Evolutionary conservation across 768 basidiomycete genomes (phyloP), one percentile per base, ranked within the genome.

Genomic region (Lactarius indigo): DNA sequence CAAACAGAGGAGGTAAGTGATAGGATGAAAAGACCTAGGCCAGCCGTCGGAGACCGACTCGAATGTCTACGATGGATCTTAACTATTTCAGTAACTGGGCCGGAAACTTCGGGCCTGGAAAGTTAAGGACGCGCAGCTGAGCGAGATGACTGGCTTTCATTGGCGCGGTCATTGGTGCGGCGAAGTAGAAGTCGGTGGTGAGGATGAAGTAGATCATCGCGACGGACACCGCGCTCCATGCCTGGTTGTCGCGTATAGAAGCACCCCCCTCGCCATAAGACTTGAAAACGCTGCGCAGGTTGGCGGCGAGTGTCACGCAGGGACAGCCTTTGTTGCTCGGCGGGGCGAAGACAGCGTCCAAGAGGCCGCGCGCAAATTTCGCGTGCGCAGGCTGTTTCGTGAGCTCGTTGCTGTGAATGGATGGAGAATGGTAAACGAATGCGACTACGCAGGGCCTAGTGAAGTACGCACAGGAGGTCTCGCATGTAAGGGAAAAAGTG

Each of bases 401-500:
- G 63, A 64, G 63, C n/a, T 47, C 56, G 31, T 57, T 30, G 1
- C 63, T 58, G 35, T 23, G 37, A 8, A 39, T 20, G 3, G 17
- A 20, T 20, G 23, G 35, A 58, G 57, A 17, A 58, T 0, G 30
- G 57, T 35, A 26, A 58, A 13, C 33, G 17, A 33, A 37, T n/a
- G 31, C 2, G 35, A 20, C 26, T n/a, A 28, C 17, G 9, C 37
- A 39, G 37, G 47, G 12, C 13, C n/a, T 26, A 20, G 20, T 23
- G 31, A 41, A 37, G 20, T 23, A 58, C 57, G 33, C 23, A 58
- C 57, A 58, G 37, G 23, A 35, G 57, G 31, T 26, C 57, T 13
- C 37, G 31, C 57, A 58, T 58, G 23, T 58, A 58, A 58, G 57
- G 57, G 35, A 58, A 58, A 39, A 58, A 58, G 37, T 37, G 57